Evolutionary conservation across 306 rosid genomes (phyloP), one percentile per base, ranked within the genome.

Genomic region (Castanea crenata): DNA sequence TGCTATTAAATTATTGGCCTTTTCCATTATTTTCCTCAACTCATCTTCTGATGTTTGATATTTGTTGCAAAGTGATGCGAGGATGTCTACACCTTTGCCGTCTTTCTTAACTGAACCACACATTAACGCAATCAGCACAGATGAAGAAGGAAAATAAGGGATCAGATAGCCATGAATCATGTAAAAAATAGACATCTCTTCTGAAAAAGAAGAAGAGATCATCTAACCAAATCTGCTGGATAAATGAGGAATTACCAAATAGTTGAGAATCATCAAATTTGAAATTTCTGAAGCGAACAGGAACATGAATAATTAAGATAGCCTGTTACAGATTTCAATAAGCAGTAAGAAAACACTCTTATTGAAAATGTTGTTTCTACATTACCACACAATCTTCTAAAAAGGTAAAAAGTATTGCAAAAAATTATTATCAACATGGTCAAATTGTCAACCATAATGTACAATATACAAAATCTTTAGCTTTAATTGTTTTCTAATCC

Each of bases 11-110:
- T 80, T 81, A 75, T 96, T 96, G 75, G 98, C 87, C 79, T 87
- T 92, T 83, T 89, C 99, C 91, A 90, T 90, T 59, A 87, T 87
- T 88, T 87, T 86, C 89, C 80, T 91, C 88, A 93, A 73, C 70
- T 91, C 99, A 20, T 91, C 99, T 86, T 93, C 99, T 51, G 98
- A 87, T 62, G 96, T 90, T 80, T 91, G 70, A 74, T 86, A 88
- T 32, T 76, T 83, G 81, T 91, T 85, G 92, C 98, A 93, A 59
- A 96, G 99, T 49, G 97, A 91, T 74, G 97, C 91, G 78, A 89
- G 81, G 75, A 96, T 87, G 78, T 96, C 98, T 88, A 93, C 97
- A 21, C 94, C 88, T 82, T 86, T 91, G 83, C 69, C 81, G 35
- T 87, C 89, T 78, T 86, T 96, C 84, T 85, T 96, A 64, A 89